These are phyloP conservation scores for Calonectria crousiana DNA, from an alignment of 2,329 filamentous ascomycete species.

Conservation along the genomic window DNA sequence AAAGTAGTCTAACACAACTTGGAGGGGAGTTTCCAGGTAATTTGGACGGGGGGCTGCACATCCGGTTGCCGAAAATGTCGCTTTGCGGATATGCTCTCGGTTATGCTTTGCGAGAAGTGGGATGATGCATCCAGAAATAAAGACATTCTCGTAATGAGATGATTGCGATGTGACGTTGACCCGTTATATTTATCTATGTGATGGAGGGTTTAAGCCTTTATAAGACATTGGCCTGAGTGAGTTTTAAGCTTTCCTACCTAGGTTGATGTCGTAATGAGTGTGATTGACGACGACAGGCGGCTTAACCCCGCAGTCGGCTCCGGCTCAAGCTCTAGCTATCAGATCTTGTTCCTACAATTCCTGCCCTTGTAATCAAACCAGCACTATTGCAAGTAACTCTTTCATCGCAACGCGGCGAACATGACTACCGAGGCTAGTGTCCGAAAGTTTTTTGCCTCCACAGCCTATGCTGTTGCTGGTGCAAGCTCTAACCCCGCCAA, in stretches of 20 bases:
- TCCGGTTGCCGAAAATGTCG: constrained; percentile 66
- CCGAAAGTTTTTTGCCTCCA: constrained; percentile 82
- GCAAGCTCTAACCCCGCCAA: constrained; percentile 87
- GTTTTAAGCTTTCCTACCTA: constrained; percentile 3
- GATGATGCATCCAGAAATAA: constrained; percentile 32
- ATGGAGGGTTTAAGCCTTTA: background rate
- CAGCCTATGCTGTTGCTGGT: constrained; percentile 88
- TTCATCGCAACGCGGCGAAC: constrained; percentile 35
- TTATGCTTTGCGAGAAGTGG: background rate
- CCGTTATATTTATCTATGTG: background rate
- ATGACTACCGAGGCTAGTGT: constrained; percentile 79
- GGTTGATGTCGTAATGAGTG: background rate
- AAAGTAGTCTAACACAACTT: constrained; percentile 67
- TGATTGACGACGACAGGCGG: constrained; percentile 30
- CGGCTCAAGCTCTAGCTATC: constrained; percentile 24
- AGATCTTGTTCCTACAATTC: constrained; percentile 27
- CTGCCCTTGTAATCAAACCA: background rate
- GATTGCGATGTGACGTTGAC: background rate
- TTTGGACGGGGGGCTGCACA: constrained; percentile 72
- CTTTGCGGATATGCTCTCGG: constrained; percentile 55
- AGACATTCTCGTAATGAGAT: constrained; percentile 29
- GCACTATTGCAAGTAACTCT: background rate
- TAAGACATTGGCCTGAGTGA: background rate
- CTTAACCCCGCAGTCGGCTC: constrained; percentile 38
- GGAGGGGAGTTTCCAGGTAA: constrained; percentile 68